phyloP scores from a whole-genome alignment of 2,329 filamentous ascomycete species.

The Amylocarpus encephaloides region DNA sequence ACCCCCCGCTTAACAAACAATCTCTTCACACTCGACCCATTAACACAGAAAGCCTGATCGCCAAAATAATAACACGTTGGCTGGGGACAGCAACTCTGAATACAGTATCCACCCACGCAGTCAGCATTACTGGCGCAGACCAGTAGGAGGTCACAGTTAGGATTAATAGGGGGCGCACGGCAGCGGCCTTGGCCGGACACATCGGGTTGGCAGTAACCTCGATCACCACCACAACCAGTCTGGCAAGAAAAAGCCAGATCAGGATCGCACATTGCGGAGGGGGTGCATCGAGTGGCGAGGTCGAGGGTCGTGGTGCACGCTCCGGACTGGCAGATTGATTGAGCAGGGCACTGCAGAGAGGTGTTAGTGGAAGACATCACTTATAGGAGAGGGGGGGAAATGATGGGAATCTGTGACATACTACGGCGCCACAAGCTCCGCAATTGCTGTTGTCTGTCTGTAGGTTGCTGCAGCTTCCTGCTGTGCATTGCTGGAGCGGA shows the following conservation, averaged over 20 bases:
- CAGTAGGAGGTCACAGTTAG: not conserved
- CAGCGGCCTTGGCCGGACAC: constrained; percentile 1
- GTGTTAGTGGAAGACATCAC: not conserved
- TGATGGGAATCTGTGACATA: no score
- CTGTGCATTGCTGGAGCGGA: not conserved
- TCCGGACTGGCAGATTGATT: not conserved
- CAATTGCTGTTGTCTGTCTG: not conserved
- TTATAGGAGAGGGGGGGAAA: not conserved
- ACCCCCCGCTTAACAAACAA: no score
- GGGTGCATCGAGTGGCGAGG: not conserved
- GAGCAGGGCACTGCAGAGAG: not conserved
- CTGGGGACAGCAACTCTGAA: not conserved
- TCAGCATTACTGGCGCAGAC: not conserved
- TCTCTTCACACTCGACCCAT: no score
- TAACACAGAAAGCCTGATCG: no score
- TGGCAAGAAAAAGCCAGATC: not conserved
- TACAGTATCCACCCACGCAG: constrained; percentile 1
- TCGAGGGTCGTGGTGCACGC: not conserved
- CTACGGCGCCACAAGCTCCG: no score
- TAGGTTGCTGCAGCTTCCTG: not conserved
- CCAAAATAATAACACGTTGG: not conserved
- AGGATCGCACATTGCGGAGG: not conserved
- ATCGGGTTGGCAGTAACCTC: constrained; percentile 4
- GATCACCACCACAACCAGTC: not conserved
- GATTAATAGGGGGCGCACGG: not conserved